These are phyloP conservation scores for Claviceps lovelessii DNA, from an alignment of 2,329 filamentous ascomycete species.

Conservation along the genomic window DNA sequence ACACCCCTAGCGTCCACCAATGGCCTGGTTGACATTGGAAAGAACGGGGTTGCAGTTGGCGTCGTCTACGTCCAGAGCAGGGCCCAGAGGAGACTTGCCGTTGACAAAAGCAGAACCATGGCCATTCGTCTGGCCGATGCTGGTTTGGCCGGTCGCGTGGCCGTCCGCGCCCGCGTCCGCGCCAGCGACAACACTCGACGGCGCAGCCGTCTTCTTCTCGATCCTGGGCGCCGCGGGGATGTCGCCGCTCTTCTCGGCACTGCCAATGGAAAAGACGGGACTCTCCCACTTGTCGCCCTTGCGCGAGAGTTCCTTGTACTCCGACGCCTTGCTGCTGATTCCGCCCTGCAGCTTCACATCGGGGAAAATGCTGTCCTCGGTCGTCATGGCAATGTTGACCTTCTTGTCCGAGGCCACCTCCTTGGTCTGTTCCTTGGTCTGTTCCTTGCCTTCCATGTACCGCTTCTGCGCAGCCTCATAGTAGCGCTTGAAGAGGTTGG, in stretches of 20 bases:
- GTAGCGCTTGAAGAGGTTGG: constrained; percentile 82
- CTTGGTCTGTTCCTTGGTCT: constrained; percentile 57
- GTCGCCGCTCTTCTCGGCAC: constrained; percentile 55
- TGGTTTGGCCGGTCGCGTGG: constrained; percentile 10
- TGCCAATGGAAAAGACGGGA: constrained; percentile 79
- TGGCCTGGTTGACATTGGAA: background rate
- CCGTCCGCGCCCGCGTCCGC: constrained; percentile 4
- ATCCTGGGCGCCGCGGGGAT: constrained; percentile 48
- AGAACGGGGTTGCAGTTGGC: background rate
- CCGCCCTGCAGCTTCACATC: constrained; percentile 67
- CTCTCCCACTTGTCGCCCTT: constrained; percentile 94
- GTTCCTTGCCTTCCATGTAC: constrained; percentile 57
- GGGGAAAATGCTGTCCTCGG: constrained; percentile 81
- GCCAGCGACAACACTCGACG: constrained; percentile 9
- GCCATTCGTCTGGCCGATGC: constrained; percentile 5
- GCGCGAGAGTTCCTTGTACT: constrained; percentile 74
- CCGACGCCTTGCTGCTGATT: constrained; percentile 83
- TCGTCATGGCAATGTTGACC: constrained; percentile 41
- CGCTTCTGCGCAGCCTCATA: constrained; percentile 59
- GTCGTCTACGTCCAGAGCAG: constrained; percentile 1
- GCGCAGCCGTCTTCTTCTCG: constrained; percentile 26
- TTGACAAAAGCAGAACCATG: constrained; percentile 4
- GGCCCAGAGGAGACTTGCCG: constrained; percentile 1
- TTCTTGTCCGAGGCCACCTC: constrained; percentile 48
- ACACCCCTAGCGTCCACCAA: constrained; percentile 9